phyloP scores from a whole-genome alignment of 2,329 filamentous ascomycete genomes.

The Ophiosphaerella herpotricha region DNA sequence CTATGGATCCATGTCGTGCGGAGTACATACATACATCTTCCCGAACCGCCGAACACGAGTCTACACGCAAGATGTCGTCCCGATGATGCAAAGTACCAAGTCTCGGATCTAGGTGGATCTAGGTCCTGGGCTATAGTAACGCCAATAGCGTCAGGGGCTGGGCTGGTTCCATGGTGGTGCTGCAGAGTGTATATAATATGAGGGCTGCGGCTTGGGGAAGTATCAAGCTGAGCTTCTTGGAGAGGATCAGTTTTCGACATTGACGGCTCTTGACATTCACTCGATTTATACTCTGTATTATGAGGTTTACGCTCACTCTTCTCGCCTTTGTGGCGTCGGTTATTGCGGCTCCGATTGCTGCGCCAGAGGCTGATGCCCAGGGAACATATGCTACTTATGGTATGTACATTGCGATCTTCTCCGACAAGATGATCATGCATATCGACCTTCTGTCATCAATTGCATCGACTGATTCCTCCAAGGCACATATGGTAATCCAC shows the following conservation, averaged over 20 bases:
- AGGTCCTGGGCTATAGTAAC: background rate
- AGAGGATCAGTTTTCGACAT: background rate
- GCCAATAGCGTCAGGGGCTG: background rate
- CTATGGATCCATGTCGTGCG: background rate
- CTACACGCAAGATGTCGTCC: too few species aligned
- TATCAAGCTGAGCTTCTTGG: background rate
- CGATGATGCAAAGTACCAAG: too few species aligned
- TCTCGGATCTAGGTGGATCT: background rate
- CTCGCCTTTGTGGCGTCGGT: conserved; percentile 26
- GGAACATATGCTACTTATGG: conserved; percentile 19
- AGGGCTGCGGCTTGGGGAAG: background rate
- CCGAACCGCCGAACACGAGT: background rate
- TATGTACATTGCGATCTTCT: background rate
- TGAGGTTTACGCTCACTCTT: conserved; percentile 26
- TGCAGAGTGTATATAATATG: conserved; percentile 1
- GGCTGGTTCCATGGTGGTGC: background rate
- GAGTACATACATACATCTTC: background rate
- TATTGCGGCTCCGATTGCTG: conserved; percentile 24
- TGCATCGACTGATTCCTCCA: background rate
- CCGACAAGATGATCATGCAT: too few species aligned
- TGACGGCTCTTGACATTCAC: background rate
- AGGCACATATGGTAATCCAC: background rate
- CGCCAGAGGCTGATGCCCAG: conserved; percentile 18
- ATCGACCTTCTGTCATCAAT: background rate
- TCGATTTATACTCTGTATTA: conserved; percentile 2